Evolutionary conservation across 306 rosid species (phyloP), one percentile per base, ranked within the genome.

Genomic region (Glycyrrhiza uralensis): DNA sequence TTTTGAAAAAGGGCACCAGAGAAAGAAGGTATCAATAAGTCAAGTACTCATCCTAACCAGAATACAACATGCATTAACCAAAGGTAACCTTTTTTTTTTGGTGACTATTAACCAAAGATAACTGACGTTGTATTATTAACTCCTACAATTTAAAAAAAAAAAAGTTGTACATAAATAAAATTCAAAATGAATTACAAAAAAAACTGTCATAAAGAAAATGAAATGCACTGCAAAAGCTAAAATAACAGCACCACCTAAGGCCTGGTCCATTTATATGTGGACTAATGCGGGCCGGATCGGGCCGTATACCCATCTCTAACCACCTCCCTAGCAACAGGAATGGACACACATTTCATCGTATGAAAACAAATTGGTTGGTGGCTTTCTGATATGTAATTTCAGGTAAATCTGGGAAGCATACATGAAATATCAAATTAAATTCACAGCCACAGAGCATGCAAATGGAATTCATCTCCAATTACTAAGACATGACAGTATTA

Each of bases 401-500:
- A n/a, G n/a, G n/a, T n/a, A 23, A 47, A 1, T 18, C 1, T 22
- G 1, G 11, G 38, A 10, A 69, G 14, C 6, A 62, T 14, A 22
- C 19, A 33, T 56, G 9, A 3, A 36, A 5, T 26, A 74, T n/a
- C n/a, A n/a, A n/a, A n/a, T n/a, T n/a, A 14, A 61, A 11, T 47
- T 52, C 29, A 36, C n/a, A 54, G n/a, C 46, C 20, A 41, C 39
- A 42, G n/a, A n/a, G 41, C 22, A 57, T 14, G 36, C 45, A 46
- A 63, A 47, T 61, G 23, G 8, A 59, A 51, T 47, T 49, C 29
- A 41, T 4, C 29, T n/a, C 62, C 41, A 73, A 73, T n/a, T 60
- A 26, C 61, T 20, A 57, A 35, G 7, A 57, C 26, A n/a, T 44
- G 26, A 59, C 28, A n/a, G n/a, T n/a, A n/a, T n/a, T n/a, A n/a